Conservation (phyloP, 148 eudicot species). For the Rheum nobile region DNA sequence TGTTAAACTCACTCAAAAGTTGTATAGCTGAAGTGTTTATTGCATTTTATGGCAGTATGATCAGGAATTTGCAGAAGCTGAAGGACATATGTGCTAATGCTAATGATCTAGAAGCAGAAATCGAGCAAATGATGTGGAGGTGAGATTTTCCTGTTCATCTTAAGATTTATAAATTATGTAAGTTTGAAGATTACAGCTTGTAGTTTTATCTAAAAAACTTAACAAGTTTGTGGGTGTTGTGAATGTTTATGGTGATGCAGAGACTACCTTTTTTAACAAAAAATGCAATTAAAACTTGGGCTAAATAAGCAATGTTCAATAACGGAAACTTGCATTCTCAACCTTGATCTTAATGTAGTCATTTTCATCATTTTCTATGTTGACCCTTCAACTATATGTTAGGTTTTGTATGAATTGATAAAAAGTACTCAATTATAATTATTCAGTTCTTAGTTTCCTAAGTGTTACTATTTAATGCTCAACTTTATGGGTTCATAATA, state of each 20-base stretch:
- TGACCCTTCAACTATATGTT: background rate
- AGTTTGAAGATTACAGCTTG: background rate
- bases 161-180: background rate
- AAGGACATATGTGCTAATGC: conserved; percentile 63
- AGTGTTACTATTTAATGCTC: background rate
- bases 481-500: background rate
- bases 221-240: background rate
- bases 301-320: background rate
- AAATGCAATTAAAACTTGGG: background rate
- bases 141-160: background rate
- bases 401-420: background rate
- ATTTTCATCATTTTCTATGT: background rate
- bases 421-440: background rate
- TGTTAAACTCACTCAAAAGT: background rate
- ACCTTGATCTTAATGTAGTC: background rate
- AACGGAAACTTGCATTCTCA: background rate
- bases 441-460: background rate
- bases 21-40: background rate
- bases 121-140: conserved; percentile 20
- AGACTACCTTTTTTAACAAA: background rate
- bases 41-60: conserved; percentile 58
- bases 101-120: conserved; percentile 52
- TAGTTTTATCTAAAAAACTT: background rate
- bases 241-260: background rate
- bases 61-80: conserved; percentile 45